Conservation (phyloP, 176 grass and related monocot genomes). For the Juncus effusus region DNA sequence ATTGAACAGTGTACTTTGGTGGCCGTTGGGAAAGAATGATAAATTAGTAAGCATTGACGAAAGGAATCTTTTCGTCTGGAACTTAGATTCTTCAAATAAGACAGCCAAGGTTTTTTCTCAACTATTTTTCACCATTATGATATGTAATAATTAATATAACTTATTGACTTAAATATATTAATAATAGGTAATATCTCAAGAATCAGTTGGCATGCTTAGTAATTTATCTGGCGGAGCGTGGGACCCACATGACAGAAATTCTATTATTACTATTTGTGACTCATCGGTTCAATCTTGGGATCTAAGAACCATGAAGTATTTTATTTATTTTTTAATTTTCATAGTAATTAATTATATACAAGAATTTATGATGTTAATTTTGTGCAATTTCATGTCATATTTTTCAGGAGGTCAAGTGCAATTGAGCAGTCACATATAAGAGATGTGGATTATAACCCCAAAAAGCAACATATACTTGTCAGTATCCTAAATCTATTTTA, state of each 20-base stretch:
- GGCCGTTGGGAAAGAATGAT: conserved; percentile 80
- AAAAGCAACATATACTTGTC: conserved; percentile 85
- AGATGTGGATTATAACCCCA: conserved; percentile 95
- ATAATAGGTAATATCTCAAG: conserved; percentile 70
- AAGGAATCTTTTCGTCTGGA: conserved; percentile 88
- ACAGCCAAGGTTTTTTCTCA: conserved; percentile 53
- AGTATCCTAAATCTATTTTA: conserved; percentile 35
- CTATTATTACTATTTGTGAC: conserved; percentile 73
- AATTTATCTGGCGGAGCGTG: conserved; percentile 85
- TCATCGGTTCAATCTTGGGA: conserved; percentile 91
- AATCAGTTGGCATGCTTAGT: conserved; percentile 80
- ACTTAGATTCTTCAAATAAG: conserved; percentile 79
- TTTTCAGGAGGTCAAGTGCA: conserved; percentile 55
- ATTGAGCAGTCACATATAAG: conserved; percentile 82
- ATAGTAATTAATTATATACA: neutral
- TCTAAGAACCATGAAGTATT: conserved; percentile 91
- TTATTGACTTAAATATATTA: neutral
- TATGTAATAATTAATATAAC: neutral
- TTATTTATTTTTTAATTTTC: neutral
- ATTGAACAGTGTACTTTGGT: conserved; percentile 80
- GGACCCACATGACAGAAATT: conserved; percentile 89
- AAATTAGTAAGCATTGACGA: conserved; percentile 92
- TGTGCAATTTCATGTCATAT: conserved; percentile 28
- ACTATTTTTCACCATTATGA: conserved; percentile 2
- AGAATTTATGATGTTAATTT: conserved; percentile 7